Base-by-base conservation (phyloP, 805 yeast species). In the Candida arabinofermentans region DNA sequence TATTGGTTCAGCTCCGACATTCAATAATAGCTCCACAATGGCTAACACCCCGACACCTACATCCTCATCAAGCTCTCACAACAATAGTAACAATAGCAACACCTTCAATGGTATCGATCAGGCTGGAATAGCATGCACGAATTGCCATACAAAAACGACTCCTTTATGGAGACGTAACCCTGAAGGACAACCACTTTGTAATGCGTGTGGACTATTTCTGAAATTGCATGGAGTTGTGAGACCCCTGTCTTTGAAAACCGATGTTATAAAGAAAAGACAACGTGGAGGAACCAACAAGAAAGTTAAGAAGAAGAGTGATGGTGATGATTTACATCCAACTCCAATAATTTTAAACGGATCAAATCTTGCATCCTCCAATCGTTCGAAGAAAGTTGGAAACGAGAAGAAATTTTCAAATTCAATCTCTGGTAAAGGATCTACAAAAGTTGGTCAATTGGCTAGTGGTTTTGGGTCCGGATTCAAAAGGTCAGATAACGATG, bases 141-240 rank as follows among this genome's bases (percentile, higher is more conserved):
- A 91, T 64, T 91, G 99, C 64, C 82, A 84, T 55, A 91, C 99
- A 0, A 79, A 75, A 48, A 89, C 95, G 14, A 91, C 99, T 0
- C 99, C 99, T 1, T 64, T 91, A 14, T 91, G 99, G 99, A 71
- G 99, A 53, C 72, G 97, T 37, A 87, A 88, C 54, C 89, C 95
- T 0, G 86, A 86, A 44, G 97, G 97, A 2, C 83, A 86, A 55
- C 95, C 96, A 0, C 68, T 91, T 44, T 91, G 98, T 66, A 91
- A 91, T 62, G 98, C 99, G 0, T 91, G 99, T 68, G 99, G 98
- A 0, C 69, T 91, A 46, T 91, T 91, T 54, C 74, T 86, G 56
- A 91, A 91, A 62, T 69, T 91, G 19, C 98, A 91, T 57, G 98
- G 97, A n/a, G 91, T 88, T 3, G 95, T 87, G 47, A 71, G 98